phyloP scores from a whole-genome alignment of 2,329 filamentous ascomycete genomes.

The Ophiocordyceps camponoti-saundersi region DNA sequence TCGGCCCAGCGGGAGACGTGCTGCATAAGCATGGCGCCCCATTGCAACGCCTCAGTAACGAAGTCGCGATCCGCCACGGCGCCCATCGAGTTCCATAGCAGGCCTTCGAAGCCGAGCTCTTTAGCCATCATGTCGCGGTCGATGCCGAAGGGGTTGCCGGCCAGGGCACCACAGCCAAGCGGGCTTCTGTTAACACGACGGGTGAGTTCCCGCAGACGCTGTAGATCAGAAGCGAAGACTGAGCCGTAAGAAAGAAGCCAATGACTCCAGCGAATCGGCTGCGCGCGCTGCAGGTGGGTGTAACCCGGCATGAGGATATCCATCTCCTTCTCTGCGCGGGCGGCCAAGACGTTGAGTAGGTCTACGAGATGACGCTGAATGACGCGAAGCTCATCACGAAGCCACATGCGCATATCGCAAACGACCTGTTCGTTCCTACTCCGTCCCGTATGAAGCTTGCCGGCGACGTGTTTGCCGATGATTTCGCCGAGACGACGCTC shows the following conservation, averaged over 20 bases:
- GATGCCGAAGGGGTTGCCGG: constrained; percentile 69
- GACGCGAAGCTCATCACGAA: constrained; percentile 54
- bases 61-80: constrained; percentile 69
- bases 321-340: constrained; percentile 57
- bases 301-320: constrained; percentile 75
- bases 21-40: constrained; percentile 60
- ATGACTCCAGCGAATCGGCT: constrained; percentile 68
- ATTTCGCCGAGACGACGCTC: constrained; percentile 64
- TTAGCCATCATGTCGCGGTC: constrained; percentile 13
- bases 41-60: constrained; percentile 65
- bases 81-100: constrained; percentile 63
- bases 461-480: constrained; percentile 69
- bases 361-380: constrained; percentile 53
- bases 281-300: constrained; percentile 69
- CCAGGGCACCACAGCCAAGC: constrained; percentile 60
- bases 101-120: constrained; percentile 62
- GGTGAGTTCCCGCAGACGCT: constrained; percentile 58
- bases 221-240: constrained; percentile 55
- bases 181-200: constrained; percentile 57
- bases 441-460: constrained; percentile 78
- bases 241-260: constrained; percentile 64
- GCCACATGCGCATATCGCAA: constrained; percentile 81
- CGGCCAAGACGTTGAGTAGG: constrained; percentile 51
- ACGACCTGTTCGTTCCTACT: constrained; percentile 84
- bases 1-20: constrained; percentile 71